Conservation (phyloP, 208 protist species). For the Polymyxa betae region DNA sequence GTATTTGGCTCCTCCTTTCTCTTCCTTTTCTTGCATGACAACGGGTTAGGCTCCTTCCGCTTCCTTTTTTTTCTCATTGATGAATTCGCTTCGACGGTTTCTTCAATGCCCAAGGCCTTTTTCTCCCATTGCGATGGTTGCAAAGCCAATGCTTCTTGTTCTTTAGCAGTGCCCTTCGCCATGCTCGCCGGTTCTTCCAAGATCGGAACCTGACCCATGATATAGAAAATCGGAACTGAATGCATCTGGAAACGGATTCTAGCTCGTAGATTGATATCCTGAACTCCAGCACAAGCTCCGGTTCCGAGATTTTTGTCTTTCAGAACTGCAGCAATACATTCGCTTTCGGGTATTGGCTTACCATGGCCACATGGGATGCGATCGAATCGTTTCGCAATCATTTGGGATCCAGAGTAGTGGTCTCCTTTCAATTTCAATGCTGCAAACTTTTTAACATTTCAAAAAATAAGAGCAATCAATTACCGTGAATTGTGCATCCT, state of each 20-base stretch:
- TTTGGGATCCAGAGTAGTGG: not conserved
- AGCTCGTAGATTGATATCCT: slow-evolving; percentile 11
- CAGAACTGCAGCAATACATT: slow-evolving; percentile 21
- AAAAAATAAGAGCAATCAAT: not conserved
- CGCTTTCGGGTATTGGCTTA: not conserved
- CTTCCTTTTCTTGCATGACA: slow-evolving; percentile 41
- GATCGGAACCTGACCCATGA: slow-evolving; percentile 44
- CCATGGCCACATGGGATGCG: not conserved
- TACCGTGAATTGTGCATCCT: slow-evolving; percentile 7
- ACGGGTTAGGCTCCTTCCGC: slow-evolving; percentile 1
- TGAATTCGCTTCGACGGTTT: not conserved
- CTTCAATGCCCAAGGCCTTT: slow-evolving; percentile 5
- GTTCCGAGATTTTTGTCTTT: not conserved
- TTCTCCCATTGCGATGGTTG: slow-evolving; percentile 25
- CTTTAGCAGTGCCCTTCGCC: not conserved
- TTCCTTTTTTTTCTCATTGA: not conserved
- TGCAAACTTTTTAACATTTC: no score
- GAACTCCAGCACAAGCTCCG: slow-evolving; percentile 1
- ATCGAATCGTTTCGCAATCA: slow-evolving; percentile 41
- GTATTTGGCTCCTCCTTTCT: not conserved
- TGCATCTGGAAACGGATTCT: not conserved
- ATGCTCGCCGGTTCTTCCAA: slow-evolving; percentile 23
- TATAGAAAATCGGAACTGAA: slow-evolving; percentile 9
- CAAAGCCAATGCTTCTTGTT: not conserved
- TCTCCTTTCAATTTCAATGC: not conserved